Evolutionary conservation across 805 yeast genomes (phyloP).

Genomic region (Monosporozyma siamensis): DNA sequence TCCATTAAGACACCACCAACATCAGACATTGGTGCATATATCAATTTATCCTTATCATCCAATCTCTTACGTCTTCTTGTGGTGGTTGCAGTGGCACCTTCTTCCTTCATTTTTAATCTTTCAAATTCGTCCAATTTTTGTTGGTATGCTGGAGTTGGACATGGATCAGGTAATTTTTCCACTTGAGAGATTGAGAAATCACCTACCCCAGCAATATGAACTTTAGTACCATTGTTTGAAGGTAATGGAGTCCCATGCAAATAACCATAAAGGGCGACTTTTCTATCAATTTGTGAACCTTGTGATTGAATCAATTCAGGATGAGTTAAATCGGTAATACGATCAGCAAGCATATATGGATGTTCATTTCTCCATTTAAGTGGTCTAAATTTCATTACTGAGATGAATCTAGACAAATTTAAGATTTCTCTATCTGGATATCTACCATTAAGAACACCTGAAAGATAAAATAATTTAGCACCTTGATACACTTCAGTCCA

Average conservation of each 20-base stretch:
- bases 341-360: conserved; percentile 84
- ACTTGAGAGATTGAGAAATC: conserved; percentile 67
- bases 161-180: conserved; percentile 94
- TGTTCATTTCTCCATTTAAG: conserved; percentile 98
- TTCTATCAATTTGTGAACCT: conserved; percentile 78
- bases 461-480: conserved; percentile 86
- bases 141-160: conserved; percentile 92
- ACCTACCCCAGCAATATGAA: conserved; percentile 95
- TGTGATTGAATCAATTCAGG: conserved; percentile 64
- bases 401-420: conserved; percentile 82
- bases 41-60: conserved; percentile 87
- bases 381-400: conserved; percentile 98
- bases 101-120: conserved; percentile 64
- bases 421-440: conserved; percentile 95
- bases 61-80: conserved; percentile 83
- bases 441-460: conserved; percentile 94
- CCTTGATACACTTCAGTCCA: conserved; percentile 99
- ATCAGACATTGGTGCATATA: conserved; percentile 98
- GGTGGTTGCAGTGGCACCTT: conserved; percentile 45
- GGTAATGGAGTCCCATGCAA: conserved; percentile 88
- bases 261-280: conserved; percentile 87
- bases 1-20: conserved; percentile 98
- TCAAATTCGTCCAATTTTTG: conserved; percentile 76
- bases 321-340: conserved; percentile 89
- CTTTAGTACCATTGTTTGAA: conserved; percentile 49